Percentiles rank a stretch among this genome's conserved stretches.
Conservation (phyloP, 1,139 yeast genomes). For the Scheffersomyces segobiensis region DNA sequence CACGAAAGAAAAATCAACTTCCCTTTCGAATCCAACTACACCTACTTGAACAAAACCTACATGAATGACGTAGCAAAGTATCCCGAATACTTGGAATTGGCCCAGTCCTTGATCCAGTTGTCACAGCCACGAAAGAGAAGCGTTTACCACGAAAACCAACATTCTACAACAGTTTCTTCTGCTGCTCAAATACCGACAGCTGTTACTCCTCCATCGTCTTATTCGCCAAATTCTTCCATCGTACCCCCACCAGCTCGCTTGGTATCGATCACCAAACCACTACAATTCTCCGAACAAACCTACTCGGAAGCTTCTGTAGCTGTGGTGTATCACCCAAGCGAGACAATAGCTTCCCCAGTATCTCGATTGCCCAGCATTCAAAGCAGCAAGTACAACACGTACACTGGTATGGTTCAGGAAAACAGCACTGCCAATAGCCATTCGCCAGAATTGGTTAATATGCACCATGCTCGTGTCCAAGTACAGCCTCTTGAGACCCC, state of each 20-base stretch:
- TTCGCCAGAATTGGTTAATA: neutral
- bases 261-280: constrained; percentile 1
- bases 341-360: constrained; percentile 9
- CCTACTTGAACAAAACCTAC: constrained; percentile 49
- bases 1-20: constrained; percentile 46
- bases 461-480: constrained; percentile 2
- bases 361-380: constrained; percentile 11
- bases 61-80: constrained; percentile 45
- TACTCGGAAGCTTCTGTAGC: constrained; percentile 6
- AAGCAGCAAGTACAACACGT: constrained; percentile 10
- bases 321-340: constrained; percentile 11
- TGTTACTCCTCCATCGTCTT: constrained; percentile 5
- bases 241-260: constrained; percentile 8
- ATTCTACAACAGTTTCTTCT: neutral
- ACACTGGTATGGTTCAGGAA: constrained; percentile 8
- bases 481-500: neutral
- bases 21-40: constrained; percentile 57
- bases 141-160: neutral
- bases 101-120: constrained; percentile 43
- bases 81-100: constrained; percentile 52
- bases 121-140: constrained; percentile 21
- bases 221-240: constrained; percentile 1
- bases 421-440: constrained; percentile 3
- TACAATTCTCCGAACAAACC: constrained; percentile 1
- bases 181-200: neutral